Evolutionary conservation across 2,329 filamentous ascomycete species (phyloP).

Genomic region (Penicillium sp.): DNA sequence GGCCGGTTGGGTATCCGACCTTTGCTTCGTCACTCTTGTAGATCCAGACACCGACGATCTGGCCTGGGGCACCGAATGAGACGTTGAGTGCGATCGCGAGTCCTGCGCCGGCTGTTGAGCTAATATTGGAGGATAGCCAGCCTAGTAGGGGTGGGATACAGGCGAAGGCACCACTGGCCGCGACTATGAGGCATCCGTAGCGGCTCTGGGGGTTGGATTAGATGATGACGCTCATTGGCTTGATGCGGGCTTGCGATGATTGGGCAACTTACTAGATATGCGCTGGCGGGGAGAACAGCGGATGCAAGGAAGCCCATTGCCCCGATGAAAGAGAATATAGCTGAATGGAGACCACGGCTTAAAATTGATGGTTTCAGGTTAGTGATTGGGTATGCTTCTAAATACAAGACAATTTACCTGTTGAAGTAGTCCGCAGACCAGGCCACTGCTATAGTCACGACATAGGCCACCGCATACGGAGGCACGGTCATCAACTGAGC

Average conservation of each 20-base stretch:
- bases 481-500: conserved; percentile 68
- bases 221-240: neutral
- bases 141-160: conserved; percentile 69
- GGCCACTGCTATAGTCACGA: conserved; percentile 52
- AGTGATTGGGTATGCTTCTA: neutral
- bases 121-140: conserved; percentile 69
- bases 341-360: conserved; percentile 53
- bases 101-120: conserved; percentile 63
- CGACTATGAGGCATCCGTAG: conserved; percentile 71
- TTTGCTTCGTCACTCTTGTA: conserved; percentile 64
- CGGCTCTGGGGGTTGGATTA: conserved; percentile 42
- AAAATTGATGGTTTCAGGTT: neutral
- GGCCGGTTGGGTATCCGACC: conserved; percentile 66
- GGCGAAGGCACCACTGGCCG: conserved; percentile 65
- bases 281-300: conserved; percentile 60
- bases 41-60: conserved; percentile 73
- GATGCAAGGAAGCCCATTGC: conserved; percentile 62
- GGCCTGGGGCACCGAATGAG: conserved; percentile 65
- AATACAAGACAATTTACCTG: conserved; percentile 23
- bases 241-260: neutral
- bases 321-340: conserved; percentile 52
- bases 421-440: conserved; percentile 61
- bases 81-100: conserved; percentile 71
- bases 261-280: conserved; percentile 48
- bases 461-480: conserved; percentile 62